Conservation (phyloP, 331 rosid genomes). For the Erythrophleum ivorense region DNA sequence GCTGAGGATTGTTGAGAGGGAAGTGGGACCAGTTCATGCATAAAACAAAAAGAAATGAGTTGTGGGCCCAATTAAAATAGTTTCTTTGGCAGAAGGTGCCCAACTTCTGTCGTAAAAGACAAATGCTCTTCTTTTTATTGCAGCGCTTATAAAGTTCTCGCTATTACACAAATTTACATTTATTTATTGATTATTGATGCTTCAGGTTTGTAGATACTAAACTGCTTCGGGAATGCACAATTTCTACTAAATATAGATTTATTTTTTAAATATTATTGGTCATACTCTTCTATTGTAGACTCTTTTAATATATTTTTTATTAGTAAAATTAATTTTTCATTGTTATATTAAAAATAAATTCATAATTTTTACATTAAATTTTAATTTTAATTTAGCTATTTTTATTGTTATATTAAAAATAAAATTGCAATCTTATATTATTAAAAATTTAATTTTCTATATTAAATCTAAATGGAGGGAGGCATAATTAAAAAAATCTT, state of each 20-base stretch:
- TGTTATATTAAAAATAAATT: too few relatives aligned
- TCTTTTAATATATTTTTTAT: too few relatives aligned
- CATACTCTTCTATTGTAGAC: neutral
- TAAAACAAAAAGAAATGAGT: conserved; percentile 2
- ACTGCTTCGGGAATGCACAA: conserved; percentile 33
- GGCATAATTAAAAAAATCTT: too few relatives aligned
- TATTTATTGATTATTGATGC: neutral
- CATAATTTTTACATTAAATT: too few relatives aligned
- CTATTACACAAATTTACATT: neutral
- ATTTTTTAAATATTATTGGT: neutral
- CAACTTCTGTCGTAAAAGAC: conserved; percentile 22
- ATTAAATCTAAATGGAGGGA: too few relatives aligned
- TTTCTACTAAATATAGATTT: neutral
- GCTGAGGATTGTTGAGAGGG: too few relatives aligned
- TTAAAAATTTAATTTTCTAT: too few relatives aligned
- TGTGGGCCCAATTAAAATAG: conserved; percentile 9
- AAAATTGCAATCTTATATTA: too few relatives aligned
- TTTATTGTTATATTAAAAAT: too few relatives aligned
- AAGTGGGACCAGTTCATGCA: neutral
- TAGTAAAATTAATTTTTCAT: too few relatives aligned
- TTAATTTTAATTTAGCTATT: too few relatives aligned
- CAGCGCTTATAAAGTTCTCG: neutral
- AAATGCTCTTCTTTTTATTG: neutral
- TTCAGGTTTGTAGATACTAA: neutral
- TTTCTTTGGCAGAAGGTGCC: conserved; percentile 25